Conservation (phyloP, 2,329 filamentous ascomycete species). For the Zasmidium citrigriseum region DNA sequence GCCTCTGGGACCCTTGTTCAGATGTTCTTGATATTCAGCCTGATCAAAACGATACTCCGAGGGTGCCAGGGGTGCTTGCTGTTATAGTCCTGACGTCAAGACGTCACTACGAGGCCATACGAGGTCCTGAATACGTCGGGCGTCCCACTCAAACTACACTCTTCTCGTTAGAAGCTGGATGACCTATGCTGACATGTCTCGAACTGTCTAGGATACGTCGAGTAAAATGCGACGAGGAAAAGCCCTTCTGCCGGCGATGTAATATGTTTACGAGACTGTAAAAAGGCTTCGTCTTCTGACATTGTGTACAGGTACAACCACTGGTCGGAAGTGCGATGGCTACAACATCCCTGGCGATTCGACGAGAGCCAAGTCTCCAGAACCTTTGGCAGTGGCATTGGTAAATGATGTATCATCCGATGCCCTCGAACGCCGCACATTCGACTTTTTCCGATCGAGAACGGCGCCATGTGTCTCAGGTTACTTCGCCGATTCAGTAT, state of each 20-base stretch:
- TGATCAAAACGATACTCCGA: no score
- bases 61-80: no score
- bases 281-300: no score
- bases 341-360: constrained; percentile 38
- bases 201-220: constrained; percentile 50
- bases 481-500: constrained; percentile 34
- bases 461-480: constrained; percentile 32
- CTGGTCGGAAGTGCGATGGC: constrained; percentile 59
- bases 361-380: constrained; percentile 11
- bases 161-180: no score
- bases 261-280: no score
- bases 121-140: no score
- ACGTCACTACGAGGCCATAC: no score
- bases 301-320: constrained; percentile 56
- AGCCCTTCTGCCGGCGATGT: constrained; percentile 48
- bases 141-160: no score
- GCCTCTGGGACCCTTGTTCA: neutral
- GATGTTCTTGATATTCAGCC: no score
- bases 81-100: no score
- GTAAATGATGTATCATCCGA: constrained; percentile 24
- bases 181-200: constrained; percentile 3
- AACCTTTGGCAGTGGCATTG: constrained; percentile 21
- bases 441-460: constrained; percentile 31
- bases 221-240: constrained; percentile 60
- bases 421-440: constrained; percentile 30